These are phyloP conservation scores for Nicotiana undulata DNA, from an alignment of 257 asterid genomes.

Conservation along the genomic window DNA sequence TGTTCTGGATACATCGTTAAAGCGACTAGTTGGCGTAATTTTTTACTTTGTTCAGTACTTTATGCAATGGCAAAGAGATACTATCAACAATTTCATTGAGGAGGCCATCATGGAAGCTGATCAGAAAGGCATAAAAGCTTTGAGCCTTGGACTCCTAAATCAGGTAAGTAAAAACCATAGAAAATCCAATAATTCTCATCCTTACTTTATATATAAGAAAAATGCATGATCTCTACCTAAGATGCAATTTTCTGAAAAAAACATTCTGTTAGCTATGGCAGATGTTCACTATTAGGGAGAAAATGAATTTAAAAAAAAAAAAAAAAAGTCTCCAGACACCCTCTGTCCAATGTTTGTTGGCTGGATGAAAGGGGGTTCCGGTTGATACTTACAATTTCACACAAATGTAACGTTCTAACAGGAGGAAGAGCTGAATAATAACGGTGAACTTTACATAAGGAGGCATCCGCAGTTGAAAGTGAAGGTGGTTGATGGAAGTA, in stretches of 20 bases:
- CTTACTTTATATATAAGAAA: background rate
- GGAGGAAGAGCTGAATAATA: constrained; percentile 21
- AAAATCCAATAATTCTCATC: background rate
- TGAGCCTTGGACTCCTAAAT: constrained; percentile 70
- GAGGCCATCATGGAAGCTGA: constrained; percentile 67
- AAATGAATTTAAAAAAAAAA: background rate
- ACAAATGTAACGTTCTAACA: background rate
- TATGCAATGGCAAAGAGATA: constrained; percentile 40
- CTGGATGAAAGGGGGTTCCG: background rate
- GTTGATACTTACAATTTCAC: background rate
- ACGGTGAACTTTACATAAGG: constrained; percentile 26
- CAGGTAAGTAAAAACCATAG: constrained; percentile 32
- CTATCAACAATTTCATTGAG: constrained; percentile 48
- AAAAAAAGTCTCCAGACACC: too few relatives aligned
- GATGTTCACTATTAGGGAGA: background rate
- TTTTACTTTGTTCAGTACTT: constrained; percentile 29
- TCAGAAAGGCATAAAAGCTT: constrained; percentile 47
- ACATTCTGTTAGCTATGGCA: background rate
- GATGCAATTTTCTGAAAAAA: background rate
- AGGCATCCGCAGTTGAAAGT: constrained; percentile 19
- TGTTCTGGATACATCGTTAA: background rate
- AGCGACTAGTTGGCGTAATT: background rate
- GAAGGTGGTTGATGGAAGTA: constrained; percentile 36
- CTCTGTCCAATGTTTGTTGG: background rate
- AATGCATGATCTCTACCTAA: background rate